phyloP scores from a whole-genome alignment of 1,284 basidiomycete genomes.

The Meira miltonrushii region DNA sequence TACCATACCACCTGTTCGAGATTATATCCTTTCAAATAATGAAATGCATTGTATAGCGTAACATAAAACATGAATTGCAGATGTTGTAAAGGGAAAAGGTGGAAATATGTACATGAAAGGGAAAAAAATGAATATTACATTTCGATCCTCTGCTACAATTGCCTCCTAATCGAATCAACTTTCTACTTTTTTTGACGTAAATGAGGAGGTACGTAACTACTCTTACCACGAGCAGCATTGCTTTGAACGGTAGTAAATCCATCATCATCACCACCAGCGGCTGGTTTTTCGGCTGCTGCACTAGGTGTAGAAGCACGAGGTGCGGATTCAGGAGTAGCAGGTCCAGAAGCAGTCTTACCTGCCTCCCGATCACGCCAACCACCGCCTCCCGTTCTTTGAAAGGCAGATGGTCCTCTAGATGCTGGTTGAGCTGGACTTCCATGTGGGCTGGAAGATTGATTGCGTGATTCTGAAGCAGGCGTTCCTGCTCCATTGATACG shows the following conservation, averaged over 20 bases:
- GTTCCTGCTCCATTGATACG: neutral
- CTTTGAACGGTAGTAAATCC: conserved; percentile 37
- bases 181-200: neutral
- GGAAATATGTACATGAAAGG: no score
- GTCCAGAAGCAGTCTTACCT: conserved; percentile 17
- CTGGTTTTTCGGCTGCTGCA: conserved; percentile 10
- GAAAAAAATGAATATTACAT: no score
- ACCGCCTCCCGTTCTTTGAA: conserved; percentile 19
- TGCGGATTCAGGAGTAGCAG: conserved; percentile 17
- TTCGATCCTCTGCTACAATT: no score
- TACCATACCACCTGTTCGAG: no score
- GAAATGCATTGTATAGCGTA: no score
- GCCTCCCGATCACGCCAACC: conserved; percentile 8
- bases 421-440: conserved; percentile 13
- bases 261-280: conserved; percentile 17
- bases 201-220: conserved; percentile 2
- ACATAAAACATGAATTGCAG: no score
- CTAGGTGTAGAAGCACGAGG: conserved; percentile 13
- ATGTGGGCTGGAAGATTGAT: neutral
- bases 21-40: no score
- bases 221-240: conserved; percentile 16
- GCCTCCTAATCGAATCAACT: no score
- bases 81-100: no score
- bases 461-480: neutral
- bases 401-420: conserved; percentile 18